These are phyloP conservation scores for Erodium texanum DNA, from an alignment of 441 rosid species.

Conservation along the genomic window DNA sequence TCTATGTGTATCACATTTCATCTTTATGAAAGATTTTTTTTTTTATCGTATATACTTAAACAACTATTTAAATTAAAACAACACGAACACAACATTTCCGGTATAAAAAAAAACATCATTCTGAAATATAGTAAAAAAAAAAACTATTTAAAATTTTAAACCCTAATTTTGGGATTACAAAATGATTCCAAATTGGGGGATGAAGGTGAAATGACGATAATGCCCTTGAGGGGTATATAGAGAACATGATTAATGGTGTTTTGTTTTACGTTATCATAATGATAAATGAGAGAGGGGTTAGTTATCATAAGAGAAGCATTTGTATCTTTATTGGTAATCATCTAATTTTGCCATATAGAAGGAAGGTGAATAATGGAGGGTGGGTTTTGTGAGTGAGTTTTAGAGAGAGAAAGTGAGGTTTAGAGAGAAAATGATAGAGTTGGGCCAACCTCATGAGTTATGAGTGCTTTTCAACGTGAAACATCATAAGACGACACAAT, in stretches of 20 bases:
- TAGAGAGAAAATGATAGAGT: too few species aligned
- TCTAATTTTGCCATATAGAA: background rate
- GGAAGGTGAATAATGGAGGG: conserved; percentile 7
- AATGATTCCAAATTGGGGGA: background rate
- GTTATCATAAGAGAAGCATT: conserved; percentile 9
- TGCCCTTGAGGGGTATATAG: background rate
- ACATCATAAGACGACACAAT: conserved; percentile 5
- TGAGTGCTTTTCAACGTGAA: conserved; percentile 5
- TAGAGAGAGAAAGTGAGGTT: too few species aligned
- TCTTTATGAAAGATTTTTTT: too few species aligned
- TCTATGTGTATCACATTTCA: background rate
- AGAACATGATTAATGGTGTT: conserved; percentile 2
- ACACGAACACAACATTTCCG: too few species aligned
- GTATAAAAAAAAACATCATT: too few species aligned
- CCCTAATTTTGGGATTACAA: background rate
- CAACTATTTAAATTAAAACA: background rate
- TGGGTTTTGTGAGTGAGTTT: background rate
- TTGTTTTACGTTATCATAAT: conserved; percentile 9
- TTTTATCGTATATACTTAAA: background rate
- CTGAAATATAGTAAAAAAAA: too few species aligned
- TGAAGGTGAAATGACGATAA: background rate
- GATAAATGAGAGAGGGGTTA: conserved; percentile 7
- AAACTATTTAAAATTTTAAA: background rate
- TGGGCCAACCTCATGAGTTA: conserved; percentile 5
- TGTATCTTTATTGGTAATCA: background rate